A percentile compares a stretch with the other conserved stretches of the same genome.
These are phyloP conservation scores for Porphyrellus cyaneotinctus DNA, from an alignment of 768 basidiomycete species.

Conservation along the genomic window DNA sequence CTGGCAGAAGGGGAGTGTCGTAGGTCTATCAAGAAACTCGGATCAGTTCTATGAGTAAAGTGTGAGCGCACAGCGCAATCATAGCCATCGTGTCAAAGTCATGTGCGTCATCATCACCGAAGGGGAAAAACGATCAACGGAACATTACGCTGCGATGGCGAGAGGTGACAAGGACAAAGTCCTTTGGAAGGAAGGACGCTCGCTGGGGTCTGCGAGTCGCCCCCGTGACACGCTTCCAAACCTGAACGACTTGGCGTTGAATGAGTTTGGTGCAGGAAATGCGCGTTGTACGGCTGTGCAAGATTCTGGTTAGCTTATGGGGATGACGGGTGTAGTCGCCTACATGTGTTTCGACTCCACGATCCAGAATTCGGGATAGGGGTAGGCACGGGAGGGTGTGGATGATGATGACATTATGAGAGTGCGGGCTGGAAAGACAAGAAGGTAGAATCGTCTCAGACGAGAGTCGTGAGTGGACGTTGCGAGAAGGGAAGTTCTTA, in stretches of 20 bases:
- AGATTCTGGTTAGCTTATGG: background rate
- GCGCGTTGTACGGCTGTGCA: constrained; percentile 21
- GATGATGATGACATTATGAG: constrained; percentile 9
- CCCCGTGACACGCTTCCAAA: constrained; percentile 61
- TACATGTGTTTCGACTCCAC: constrained; percentile 26
- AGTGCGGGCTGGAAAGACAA: background rate
- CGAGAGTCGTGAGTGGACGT: too few species aligned
- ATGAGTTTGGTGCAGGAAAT: constrained; percentile 43
- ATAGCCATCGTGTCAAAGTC: background rate
- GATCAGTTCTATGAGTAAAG: background rate
- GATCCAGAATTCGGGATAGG: constrained; percentile 24
- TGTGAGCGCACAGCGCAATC: constrained; percentile 19
- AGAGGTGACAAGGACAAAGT: constrained; percentile 58
- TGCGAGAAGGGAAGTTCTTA: constrained; percentile 10
- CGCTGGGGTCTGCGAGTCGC: constrained; percentile 49
- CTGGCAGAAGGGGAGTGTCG: background rate
- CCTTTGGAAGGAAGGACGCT: constrained; percentile 51
- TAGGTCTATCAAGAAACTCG: constrained; percentile 5
- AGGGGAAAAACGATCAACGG: constrained; percentile 18
- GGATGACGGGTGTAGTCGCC: background rate
- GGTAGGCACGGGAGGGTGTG: constrained; percentile 10
- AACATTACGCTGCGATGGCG: constrained; percentile 50
- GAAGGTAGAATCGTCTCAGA: constrained; percentile 21
- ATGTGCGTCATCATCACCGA: constrained; percentile 17
- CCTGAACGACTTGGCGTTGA: constrained; percentile 53